Evolutionary conservation across 208 protist genomes (phyloP), one percentile per base, ranked within the genome.

Genomic region (Leishmania tarentolae): DNA sequence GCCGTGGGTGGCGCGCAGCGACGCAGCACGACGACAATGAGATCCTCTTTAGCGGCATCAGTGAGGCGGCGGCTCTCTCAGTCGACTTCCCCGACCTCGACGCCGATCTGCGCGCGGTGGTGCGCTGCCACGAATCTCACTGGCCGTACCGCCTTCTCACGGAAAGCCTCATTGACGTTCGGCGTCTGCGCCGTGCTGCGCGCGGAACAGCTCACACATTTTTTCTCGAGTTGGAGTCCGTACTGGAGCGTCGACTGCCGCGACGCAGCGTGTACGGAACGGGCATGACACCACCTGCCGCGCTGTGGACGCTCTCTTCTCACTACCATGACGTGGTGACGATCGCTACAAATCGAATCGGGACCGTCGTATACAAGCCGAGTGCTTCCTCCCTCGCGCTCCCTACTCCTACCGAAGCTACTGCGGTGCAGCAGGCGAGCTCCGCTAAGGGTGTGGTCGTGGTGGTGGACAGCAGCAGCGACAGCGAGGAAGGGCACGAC

Each of bases 241-340:
- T 84, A 17, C 83, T 97, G 42, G 78, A 84, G 65, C 76, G 79
- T 59, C 87, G 91, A 28, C 84, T 79, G 70, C 84, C 78, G 31
- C 86, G 86, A 42, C 57, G 81, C 65, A 75, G 75, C 17, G 75
- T 88, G 24, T 79, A 73, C 75, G 81, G 83, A 59, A 83, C 74
- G 50, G 74, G 76, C 7, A 69, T 75, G 0, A 56, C 88, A 24
- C 76, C 83, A 5, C 91, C 94, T 4, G 82, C 90, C n/a, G 92
- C 92, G 5, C 86, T 90, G 42, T 97, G 94, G 93, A 97, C 92
- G 50, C 82, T 97, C 57, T 97, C 94, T 3, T 87, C 86, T 3
- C 90, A 92, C 79, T 96, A 93, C 74, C 72, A 80, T 71, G 87
- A 94, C 53, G 86, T 97, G 56, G 86, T 95, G 19, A 90, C 91